phyloP scores from a whole-genome alignment of 2,329 filamentous ascomycete genomes.

The Cladosporium austrohemisphaericum region DNA sequence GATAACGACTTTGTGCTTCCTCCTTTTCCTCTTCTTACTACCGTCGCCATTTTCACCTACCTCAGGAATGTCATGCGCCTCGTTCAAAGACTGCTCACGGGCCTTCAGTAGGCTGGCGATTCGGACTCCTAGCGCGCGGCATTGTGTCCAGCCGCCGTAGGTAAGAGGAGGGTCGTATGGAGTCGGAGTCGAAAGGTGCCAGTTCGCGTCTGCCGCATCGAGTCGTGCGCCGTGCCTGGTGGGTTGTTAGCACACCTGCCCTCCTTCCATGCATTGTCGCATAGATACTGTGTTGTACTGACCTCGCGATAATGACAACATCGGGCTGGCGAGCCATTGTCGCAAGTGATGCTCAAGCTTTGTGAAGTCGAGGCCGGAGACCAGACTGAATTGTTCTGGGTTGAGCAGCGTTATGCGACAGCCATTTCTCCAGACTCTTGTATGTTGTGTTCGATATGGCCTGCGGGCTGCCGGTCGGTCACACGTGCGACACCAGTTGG shows the following conservation, averaged over 20 bases:
- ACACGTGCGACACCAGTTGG: slow-evolving; percentile 4
- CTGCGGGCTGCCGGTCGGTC: not conserved
- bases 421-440: no score
- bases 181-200: slow-evolving; percentile 87
- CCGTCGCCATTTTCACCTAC: not conserved
- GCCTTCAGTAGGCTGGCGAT: slow-evolving; percentile 69
- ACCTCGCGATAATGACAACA: slow-evolving; percentile 50
- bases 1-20: slow-evolving; percentile 73
- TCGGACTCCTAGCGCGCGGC: slow-evolving; percentile 72
- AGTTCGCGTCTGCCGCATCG: slow-evolving; percentile 89
- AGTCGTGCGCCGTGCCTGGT: slow-evolving; percentile 83
- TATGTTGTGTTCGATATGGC: no score
- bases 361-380: no score
- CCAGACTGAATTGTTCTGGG: no score
- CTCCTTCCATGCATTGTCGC: slow-evolving; percentile 13
- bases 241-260: slow-evolving; percentile 12
- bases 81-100: slow-evolving; percentile 37
- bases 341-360: not conserved
- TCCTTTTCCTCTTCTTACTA: slow-evolving; percentile 44
- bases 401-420: no score
- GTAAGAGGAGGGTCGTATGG: slow-evolving; percentile 95
- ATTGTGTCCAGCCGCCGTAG: slow-evolving; percentile 89
- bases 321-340: slow-evolving; percentile 45
- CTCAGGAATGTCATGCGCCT: not conserved
- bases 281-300: slow-evolving; percentile 19